These are phyloP conservation scores for Mercurialis annua DNA, from an alignment of 345 rosid species.

Conservation along the genomic window DNA sequence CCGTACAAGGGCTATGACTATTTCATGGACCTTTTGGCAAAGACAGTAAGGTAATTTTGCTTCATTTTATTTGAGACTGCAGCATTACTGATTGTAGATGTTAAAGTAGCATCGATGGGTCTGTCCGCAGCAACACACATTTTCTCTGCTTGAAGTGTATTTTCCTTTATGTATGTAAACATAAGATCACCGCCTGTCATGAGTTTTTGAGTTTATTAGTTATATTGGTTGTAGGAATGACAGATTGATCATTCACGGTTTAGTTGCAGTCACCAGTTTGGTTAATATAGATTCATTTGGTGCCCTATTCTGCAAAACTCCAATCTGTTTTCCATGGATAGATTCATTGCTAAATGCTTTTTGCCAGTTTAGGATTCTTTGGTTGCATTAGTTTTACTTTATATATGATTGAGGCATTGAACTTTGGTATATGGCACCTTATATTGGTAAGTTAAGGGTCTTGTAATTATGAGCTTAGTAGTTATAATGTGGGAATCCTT, in stretches of 20 bases:
- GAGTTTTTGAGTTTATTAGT: no score
- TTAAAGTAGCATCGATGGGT: background rate
- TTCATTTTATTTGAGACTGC: background rate
- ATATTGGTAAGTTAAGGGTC: no score
- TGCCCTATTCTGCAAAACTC: background rate
- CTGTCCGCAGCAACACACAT: background rate
- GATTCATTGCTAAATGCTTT: background rate
- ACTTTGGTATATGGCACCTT: no score
- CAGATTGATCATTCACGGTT: background rate
- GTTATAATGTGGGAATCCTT: no score
- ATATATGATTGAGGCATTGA: no score
- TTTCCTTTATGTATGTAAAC: no score
- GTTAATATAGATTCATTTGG: background rate
- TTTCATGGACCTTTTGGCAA: conserved; percentile 98
- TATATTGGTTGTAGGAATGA: no score
- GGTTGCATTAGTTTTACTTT: background rate
- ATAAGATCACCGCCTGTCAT: no score
- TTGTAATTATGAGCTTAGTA: no score
- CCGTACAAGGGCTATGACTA: conserved; percentile 85
- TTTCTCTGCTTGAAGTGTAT: background rate
- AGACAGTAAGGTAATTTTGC: conserved; percentile 74
- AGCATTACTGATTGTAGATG: background rate
- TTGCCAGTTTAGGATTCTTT: background rate
- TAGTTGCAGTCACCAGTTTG: background rate
- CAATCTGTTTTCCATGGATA: background rate